A percentile compares a stretch with the other conserved stretches of the same genome.
phyloP scores from a whole-genome alignment of 306 rosid species.

The Senna siamea region DNA sequence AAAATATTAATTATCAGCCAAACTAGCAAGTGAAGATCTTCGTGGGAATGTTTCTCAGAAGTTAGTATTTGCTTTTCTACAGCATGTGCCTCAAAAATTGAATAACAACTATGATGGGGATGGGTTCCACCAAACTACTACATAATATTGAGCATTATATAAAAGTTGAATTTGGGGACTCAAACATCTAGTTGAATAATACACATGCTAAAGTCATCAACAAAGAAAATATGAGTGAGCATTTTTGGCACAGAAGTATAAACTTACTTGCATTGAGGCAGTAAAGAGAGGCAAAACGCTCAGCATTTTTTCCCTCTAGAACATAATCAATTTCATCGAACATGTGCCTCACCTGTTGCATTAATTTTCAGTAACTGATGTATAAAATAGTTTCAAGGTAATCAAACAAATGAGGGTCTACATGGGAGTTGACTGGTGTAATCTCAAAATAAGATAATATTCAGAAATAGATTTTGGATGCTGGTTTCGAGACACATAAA shows the following conservation, averaged over 20 bases:
- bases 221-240: constrained; percentile 27
- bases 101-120: constrained; percentile 8
- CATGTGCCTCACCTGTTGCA: constrained; percentile 96
- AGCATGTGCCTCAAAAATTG: not conserved
- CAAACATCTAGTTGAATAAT: constrained; percentile 27
- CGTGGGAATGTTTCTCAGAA: constrained; percentile 18
- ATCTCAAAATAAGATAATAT: not conserved
- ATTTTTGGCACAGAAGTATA: constrained; percentile 21
- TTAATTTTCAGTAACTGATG: constrained; percentile 33
- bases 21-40: constrained; percentile 18
- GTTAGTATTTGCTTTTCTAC: not conserved
- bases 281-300: constrained; percentile 85
- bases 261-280: constrained; percentile 67
- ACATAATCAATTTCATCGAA: constrained; percentile 96
- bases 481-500: constrained; percentile 15
- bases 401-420: constrained; percentile 31
- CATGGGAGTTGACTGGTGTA: constrained; percentile 12
- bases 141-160: constrained; percentile 19
- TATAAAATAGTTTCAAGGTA: constrained; percentile 32
- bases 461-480: constrained; percentile 9
- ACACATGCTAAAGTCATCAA: constrained; percentile 6
- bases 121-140: too few species aligned
- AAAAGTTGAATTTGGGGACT: constrained; percentile 30
- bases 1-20: constrained; percentile 13
- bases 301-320: constrained; percentile 88